Base-by-base conservation (phyloP, 495 filamentous ascomycete species). In the Talaromyces ruber region DNA sequence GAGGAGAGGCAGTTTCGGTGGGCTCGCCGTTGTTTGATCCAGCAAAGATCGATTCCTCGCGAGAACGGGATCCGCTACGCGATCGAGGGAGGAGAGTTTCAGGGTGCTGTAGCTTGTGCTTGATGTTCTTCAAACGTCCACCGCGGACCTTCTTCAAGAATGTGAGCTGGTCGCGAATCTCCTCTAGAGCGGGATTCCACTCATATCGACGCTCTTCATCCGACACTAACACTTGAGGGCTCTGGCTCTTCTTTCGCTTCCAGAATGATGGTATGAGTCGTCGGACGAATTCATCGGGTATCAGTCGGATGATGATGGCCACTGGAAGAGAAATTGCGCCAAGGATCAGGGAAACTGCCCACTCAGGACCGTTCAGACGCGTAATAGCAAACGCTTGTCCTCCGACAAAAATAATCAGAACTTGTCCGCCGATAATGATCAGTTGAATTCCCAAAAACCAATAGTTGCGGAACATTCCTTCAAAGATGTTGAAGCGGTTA, bases 401-500 rank as follows among this genome's bases (percentile, higher is more conserved):
- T 63, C 90, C 90, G 50, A 93, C 79, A 61, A 90, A 90, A 50
- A 93, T 75, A 66, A 94, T 94, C 73, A 91, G 71, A 26, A 90
- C 71, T 66, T 94, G 90, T 6, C 91, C 91, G 39, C 85, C 91
- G 60, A 96, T 74, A 78, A 96, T 97, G 68, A 96, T 84, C 22
- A 84, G 58, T 64, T 90, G 89, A 66, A 97, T 96, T 50, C 79
- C 75, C 59, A 93, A 82, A 75, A 96, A 97, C 77, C 92, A 95
- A 54, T 74, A 81, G 71, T 96, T 97, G 64, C 77, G 82, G 52
- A 77, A 79, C 26, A 96, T 82, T 18, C 91, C 91, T 64, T 96
- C 91, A 71, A 97, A 88, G 64, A 96, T 89, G 68, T 96, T 96
- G 76, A 94, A 84, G 26, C 84, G 82, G 76, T 96, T 97, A 70